phyloP scores from a whole-genome alignment of 345 rosid species.

The Murraya paniculata region DNA sequence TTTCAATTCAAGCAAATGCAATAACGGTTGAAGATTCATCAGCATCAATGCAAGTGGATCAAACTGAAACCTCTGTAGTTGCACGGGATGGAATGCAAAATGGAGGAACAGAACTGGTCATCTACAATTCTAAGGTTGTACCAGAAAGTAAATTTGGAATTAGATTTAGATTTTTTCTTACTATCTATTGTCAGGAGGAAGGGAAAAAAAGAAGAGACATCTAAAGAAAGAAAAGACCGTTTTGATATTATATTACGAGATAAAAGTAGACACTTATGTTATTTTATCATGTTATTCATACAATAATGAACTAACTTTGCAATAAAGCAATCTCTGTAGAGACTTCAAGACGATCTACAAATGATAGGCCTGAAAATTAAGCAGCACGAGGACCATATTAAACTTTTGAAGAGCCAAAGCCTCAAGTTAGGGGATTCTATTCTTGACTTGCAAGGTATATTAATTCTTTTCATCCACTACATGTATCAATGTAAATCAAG shows the following conservation, averaged over 20 bases:
- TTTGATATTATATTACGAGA: background rate
- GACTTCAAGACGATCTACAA: slow-evolving; percentile 69
- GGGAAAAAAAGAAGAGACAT: no score
- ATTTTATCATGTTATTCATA: background rate
- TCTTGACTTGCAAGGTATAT: slow-evolving; percentile 61
- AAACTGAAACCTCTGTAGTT: slow-evolving; percentile 21
- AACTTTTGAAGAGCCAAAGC: slow-evolving; percentile 45
- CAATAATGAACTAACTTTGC: slow-evolving; percentile 1
- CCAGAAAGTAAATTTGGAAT: background rate
- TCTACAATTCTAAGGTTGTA: slow-evolving; percentile 43
- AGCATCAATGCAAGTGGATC: slow-evolving; percentile 34
- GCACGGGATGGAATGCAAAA: slow-evolving; percentile 33
- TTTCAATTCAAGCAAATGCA: slow-evolving; percentile 26
- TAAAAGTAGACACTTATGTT: background rate
- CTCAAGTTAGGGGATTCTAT: slow-evolving; percentile 58
- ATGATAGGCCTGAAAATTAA: slow-evolving; percentile 58
- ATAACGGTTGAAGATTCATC: slow-evolving; percentile 31
- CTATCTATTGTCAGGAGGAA: background rate
- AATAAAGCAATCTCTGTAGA: slow-evolving; percentile 33
- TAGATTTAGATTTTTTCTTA: background rate
- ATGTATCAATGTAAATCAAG: background rate
- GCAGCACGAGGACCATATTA: slow-evolving; percentile 61
- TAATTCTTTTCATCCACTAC: background rate
- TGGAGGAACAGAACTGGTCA: slow-evolving; percentile 40
- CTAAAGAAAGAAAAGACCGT: background rate